phyloP scores from a whole-genome alignment of 495 filamentous ascomycete species.

The Lasiosphaeriaceae sp. region DNA sequence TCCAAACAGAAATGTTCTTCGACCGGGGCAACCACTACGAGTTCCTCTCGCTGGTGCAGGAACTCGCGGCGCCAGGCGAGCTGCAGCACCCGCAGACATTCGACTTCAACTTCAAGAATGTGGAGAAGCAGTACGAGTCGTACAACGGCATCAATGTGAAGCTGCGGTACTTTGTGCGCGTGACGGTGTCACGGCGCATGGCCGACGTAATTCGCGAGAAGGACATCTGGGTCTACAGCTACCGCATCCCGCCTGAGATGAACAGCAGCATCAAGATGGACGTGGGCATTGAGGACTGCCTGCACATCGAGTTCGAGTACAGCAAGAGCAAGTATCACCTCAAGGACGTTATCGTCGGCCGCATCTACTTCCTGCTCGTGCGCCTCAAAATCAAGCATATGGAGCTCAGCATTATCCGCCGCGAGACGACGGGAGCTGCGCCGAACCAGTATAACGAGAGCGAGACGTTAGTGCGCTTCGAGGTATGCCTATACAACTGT shows the following conservation, averaged over 20 bases:
- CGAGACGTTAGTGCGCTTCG: slow-evolving; percentile 95
- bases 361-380: slow-evolving; percentile 98
- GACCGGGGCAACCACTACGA: slow-evolving; percentile 99
- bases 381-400: slow-evolving; percentile 99
- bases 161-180: slow-evolving; percentile 95
- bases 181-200: slow-evolving; percentile 95
- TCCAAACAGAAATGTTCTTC: slow-evolving; percentile 84
- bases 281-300: slow-evolving; percentile 97
- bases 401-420: slow-evolving; percentile 95
- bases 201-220: slow-evolving; percentile 97
- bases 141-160: slow-evolving; percentile 99
- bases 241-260: slow-evolving; percentile 96
- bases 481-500: slow-evolving; percentile 61
- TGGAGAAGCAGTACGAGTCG: slow-evolving; percentile 99
- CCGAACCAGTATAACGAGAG: slow-evolving; percentile 99
- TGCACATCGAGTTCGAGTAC: slow-evolving; percentile 99
- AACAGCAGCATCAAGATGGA: slow-evolving; percentile 99
- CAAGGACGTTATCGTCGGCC: slow-evolving; percentile 98
- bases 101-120: slow-evolving; percentile 99
- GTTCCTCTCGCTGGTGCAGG: slow-evolving; percentile 92
- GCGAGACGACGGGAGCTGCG: slow-evolving; percentile 94
- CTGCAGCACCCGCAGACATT: slow-evolving; percentile 98
- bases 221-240: slow-evolving; percentile 99
- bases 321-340: slow-evolving; percentile 98
- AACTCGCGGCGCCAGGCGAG: slow-evolving; percentile 93